Percentiles rank a stretch among this genome's conserved stretches.
Evolutionary conservation across 2,329 filamentous ascomycete species (phyloP).

Genomic region (Neocucurbitaria cava): DNA sequence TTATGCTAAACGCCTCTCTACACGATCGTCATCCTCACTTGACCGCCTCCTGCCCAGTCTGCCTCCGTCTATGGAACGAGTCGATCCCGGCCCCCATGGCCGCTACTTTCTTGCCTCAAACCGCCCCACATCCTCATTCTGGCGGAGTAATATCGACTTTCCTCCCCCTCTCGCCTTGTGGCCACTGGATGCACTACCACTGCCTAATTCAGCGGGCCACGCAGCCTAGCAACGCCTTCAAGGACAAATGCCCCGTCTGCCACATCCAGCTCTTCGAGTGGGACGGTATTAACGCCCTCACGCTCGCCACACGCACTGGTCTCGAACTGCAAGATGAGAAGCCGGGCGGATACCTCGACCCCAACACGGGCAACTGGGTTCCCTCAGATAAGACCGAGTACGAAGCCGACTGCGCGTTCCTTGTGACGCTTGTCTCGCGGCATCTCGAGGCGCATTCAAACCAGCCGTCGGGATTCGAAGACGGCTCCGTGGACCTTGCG

Average conservation of each 20-base stretch:
- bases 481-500: conserved; percentile 19
- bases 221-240: neutral
- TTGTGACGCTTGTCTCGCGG: conserved; percentile 7
- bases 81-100: neutral
- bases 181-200: conserved; percentile 35
- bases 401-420: conserved; percentile 20
- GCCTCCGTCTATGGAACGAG: conserved; percentile 14
- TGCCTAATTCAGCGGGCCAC: conserved; percentile 24
- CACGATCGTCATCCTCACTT: conserved; percentile 15
- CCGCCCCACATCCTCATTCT: neutral
- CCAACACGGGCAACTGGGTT: neutral
- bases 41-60: conserved; percentile 11
- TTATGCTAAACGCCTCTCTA: conserved; percentile 9
- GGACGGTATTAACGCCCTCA: conserved; percentile 30
- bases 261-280: conserved; percentile 22
- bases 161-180: conserved; percentile 27
- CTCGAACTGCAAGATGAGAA: conserved; percentile 9
- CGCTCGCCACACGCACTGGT: conserved; percentile 25
- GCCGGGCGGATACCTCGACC: neutral
- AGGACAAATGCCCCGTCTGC: conserved; percentile 22
- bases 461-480: neutral
- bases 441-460: conserved; percentile 9
- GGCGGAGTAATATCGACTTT: conserved; percentile 13
- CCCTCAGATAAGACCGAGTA: conserved; percentile 9
- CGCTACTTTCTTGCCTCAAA: neutral